These are phyloP conservation scores for Penicillium manginii DNA, from an alignment of 495 filamentous ascomycete species.

Conservation along the genomic window DNA sequence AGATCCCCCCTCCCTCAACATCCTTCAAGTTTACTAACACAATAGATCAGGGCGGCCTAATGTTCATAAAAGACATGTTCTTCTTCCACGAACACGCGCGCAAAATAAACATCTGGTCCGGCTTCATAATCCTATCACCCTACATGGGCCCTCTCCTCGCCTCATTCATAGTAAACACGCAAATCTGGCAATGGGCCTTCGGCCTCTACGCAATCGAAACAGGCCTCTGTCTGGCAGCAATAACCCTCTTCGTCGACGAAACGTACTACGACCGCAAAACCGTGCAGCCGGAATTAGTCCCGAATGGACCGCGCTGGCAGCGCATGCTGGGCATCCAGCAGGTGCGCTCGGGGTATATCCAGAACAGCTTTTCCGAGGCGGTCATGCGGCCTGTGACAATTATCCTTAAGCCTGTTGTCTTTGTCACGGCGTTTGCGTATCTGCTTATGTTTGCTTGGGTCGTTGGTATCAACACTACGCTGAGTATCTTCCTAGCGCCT, in stretches of 20 bases:
- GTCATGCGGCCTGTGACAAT: conserved; percentile 48
- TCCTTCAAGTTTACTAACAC: conserved; percentile 16
- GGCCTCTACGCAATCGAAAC: conserved; percentile 57
- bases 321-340: conserved; percentile 53
- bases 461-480: conserved; percentile 65
- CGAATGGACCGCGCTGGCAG: conserved; percentile 46
- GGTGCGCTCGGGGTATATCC: conserved; percentile 32
- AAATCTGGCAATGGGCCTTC: conserved; percentile 56
- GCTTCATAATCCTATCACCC: conserved; percentile 54
- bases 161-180: conserved; percentile 54
- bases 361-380: conserved; percentile 54
- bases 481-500: conserved; percentile 56
- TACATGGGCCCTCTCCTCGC: conserved; percentile 64
- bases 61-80: conserved; percentile 69
- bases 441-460: conserved; percentile 63
- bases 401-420: conserved; percentile 54
- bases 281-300: conserved; percentile 32
- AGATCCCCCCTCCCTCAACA: background rate
- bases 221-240: conserved; percentile 45
- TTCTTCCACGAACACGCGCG: conserved; percentile 65
- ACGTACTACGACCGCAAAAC: conserved; percentile 57
- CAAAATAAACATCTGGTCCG: conserved; percentile 56
- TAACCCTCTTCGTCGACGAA: conserved; percentile 59
- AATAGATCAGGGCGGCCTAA: conserved; percentile 51
- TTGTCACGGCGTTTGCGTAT: conserved; percentile 57